These are phyloP conservation scores for Podospora bellae-mahoneyi DNA, from an alignment of 495 filamentous ascomycete genomes.

Conservation along the genomic window DNA sequence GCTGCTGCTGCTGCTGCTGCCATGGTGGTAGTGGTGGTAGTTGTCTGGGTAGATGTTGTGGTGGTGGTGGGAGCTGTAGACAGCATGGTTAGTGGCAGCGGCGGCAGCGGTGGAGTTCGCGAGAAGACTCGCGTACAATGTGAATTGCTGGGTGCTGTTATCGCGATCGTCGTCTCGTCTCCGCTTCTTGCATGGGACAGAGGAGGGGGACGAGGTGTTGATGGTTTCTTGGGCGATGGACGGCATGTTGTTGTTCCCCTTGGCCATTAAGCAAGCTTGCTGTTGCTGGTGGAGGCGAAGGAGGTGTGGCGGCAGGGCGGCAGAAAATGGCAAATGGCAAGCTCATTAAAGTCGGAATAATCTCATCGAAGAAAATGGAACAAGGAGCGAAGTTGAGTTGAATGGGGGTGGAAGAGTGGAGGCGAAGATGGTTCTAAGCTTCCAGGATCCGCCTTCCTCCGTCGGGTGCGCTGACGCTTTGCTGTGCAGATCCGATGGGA, in stretches of 20 bases:
- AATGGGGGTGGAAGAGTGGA: background rate
- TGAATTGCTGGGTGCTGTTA: slow-evolving; percentile 25
- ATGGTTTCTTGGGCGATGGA: slow-evolving; percentile 30
- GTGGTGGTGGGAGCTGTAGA: slow-evolving; percentile 12
- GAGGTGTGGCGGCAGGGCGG: background rate
- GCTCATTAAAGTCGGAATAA: background rate
- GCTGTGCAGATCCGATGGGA: background rate
- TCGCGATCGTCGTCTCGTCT: slow-evolving; percentile 41
- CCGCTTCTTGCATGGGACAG: slow-evolving; percentile 38
- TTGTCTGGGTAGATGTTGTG: slow-evolving; percentile 10
- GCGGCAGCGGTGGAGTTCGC: slow-evolving; percentile 1
- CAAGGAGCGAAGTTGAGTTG: background rate
- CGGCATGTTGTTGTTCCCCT: slow-evolving; percentile 27
- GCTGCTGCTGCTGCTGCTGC: background rate
- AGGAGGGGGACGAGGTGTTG: slow-evolving; percentile 12
- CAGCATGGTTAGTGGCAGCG: slow-evolving; percentile 18
- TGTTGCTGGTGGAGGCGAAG: background rate
- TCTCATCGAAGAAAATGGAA: slow-evolving; percentile 7
- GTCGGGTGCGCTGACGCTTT: background rate
- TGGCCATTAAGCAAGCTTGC: background rate
- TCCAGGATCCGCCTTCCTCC: slow-evolving; percentile 3
- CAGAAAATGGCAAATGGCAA: background rate
- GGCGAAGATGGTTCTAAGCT: slow-evolving; percentile 4
- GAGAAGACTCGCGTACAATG: slow-evolving; percentile 31
- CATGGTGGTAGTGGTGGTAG: slow-evolving; percentile 18